A percentile compares a stretch with the other conserved stretches of the same genome.
phyloP scores from a whole-genome alignment of 164 flowering plant genomes.

The Magnolia kwangsiensis region DNA sequence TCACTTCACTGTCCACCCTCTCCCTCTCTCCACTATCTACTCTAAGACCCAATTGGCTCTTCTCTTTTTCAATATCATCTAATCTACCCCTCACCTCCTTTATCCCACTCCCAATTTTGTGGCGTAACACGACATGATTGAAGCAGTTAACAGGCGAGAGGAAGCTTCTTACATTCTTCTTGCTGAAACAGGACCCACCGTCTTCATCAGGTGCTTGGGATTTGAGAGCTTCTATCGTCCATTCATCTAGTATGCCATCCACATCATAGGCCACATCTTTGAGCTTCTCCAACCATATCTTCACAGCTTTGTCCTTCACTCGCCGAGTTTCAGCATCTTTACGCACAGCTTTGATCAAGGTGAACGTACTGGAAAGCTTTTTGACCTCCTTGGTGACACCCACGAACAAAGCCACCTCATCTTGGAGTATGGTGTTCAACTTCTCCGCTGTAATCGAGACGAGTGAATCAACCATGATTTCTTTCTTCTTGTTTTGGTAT shows the following conservation, averaged over 20 bases:
- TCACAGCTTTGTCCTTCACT: constrained; percentile 11
- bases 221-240: too few species aligned
- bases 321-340: constrained; percentile 26
- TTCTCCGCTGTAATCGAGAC: background rate
- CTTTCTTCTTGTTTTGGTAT: too few species aligned
- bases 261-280: constrained; percentile 9
- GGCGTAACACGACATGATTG: background rate
- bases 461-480: background rate
- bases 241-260: constrained; percentile 6
- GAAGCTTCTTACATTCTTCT: background rate
- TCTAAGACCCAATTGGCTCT: background rate
- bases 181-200: too few species aligned
- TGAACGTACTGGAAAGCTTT: constrained; percentile 11
- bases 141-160: background rate
- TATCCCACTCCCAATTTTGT: background rate
- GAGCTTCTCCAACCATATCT: background rate
- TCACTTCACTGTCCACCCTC: background rate
- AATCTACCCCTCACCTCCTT: background rate
- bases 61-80: background rate
- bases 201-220: background rate
- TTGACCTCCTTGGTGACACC: constrained; percentile 11
- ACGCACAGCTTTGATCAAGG: constrained; percentile 15
- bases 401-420: constrained; percentile 1
- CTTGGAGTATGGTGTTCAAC: background rate
- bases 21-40: too few species aligned